A percentile compares a stretch with the other conserved stretches of the same genome.
Conservation (phyloP, 805 yeast species). For the Metschnikowia colocasiae region DNA sequence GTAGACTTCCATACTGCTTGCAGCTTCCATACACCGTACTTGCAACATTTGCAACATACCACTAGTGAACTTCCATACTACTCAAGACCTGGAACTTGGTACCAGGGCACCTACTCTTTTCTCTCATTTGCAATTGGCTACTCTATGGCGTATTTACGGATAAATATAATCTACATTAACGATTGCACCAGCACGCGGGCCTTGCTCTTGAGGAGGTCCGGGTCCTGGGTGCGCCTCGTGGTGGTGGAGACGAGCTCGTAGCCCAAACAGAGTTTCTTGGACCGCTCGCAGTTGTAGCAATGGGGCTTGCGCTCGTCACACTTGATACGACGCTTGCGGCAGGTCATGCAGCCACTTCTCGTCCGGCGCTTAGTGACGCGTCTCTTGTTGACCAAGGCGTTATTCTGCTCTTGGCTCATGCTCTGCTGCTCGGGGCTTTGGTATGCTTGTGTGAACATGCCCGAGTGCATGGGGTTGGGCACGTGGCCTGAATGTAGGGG, state of each 20-base stretch:
- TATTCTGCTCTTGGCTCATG: slow-evolving; percentile 19
- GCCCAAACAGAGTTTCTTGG: slow-evolving; percentile 64
- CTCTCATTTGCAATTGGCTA: too few species aligned
- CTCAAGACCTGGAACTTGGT: too few species aligned
- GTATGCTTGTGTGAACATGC: background rate
- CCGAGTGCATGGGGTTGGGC: background rate
- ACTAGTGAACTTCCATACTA: too few species aligned
- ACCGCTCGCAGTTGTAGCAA: slow-evolving; percentile 64
- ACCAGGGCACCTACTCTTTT: too few species aligned
- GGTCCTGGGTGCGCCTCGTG: slow-evolving; percentile 1
- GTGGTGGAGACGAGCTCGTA: slow-evolving; percentile 38
- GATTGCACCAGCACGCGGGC: slow-evolving; percentile 5
- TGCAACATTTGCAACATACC: too few species aligned
- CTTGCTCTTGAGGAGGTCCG: background rate
- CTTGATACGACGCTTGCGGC: slow-evolving; percentile 66
- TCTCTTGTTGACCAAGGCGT: slow-evolving; percentile 33
- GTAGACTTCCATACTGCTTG: too few species aligned
- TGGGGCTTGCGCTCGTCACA: slow-evolving; percentile 73
- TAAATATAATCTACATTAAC: background rate
- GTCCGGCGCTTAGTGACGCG: slow-evolving; percentile 58
- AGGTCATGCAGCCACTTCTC: slow-evolving; percentile 72
- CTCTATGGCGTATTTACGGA: too few species aligned
- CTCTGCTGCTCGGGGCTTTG: background rate
- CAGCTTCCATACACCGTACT: too few species aligned
- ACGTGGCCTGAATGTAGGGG: background rate